phyloP scores from a whole-genome alignment of 140 eudicot species.

The Bidens hawaiensis region DNA sequence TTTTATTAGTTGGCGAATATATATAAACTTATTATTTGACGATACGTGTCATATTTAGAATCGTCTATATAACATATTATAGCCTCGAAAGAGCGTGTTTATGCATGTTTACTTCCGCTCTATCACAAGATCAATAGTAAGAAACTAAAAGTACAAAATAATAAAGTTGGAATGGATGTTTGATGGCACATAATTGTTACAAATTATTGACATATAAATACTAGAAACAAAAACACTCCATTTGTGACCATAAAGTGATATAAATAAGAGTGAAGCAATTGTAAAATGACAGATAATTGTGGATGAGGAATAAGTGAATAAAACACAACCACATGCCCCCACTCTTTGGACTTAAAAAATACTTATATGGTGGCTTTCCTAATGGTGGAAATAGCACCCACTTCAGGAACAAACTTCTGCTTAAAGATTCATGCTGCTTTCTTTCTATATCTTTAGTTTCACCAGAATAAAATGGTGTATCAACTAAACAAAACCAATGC shows the following conservation, averaged over 20 bases:
- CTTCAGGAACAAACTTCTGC: constrained; percentile 24
- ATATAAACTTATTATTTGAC: background rate
- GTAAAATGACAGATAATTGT: constrained; percentile 18
- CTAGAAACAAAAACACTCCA: constrained; percentile 17
- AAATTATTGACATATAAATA: constrained; percentile 4
- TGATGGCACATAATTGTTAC: background rate
- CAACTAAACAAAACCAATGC: constrained; percentile 13
- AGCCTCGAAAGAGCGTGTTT: background rate
- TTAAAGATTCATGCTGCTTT: constrained; percentile 31
- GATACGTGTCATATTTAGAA: background rate
- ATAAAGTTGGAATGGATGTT: background rate
- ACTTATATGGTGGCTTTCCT: constrained; percentile 21
- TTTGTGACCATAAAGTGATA: constrained; percentile 16
- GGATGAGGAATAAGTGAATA: constrained; percentile 65
- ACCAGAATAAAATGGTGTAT: constrained; percentile 36
- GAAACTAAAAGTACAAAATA: constrained; percentile 3
- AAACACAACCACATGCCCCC: constrained; percentile 31
- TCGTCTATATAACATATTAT: background rate
- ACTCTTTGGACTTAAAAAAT: constrained; percentile 20
- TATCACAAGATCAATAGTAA: background rate
- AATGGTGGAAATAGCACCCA: constrained; percentile 38
- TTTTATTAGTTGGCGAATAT: background rate
- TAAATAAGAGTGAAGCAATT: constrained; percentile 18
- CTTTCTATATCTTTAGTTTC: constrained; percentile 21
- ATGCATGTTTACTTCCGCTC: background rate